Evolutionary conservation across 345 rosid genomes (phyloP).

Genomic region (Hibiscus syriacus): DNA sequence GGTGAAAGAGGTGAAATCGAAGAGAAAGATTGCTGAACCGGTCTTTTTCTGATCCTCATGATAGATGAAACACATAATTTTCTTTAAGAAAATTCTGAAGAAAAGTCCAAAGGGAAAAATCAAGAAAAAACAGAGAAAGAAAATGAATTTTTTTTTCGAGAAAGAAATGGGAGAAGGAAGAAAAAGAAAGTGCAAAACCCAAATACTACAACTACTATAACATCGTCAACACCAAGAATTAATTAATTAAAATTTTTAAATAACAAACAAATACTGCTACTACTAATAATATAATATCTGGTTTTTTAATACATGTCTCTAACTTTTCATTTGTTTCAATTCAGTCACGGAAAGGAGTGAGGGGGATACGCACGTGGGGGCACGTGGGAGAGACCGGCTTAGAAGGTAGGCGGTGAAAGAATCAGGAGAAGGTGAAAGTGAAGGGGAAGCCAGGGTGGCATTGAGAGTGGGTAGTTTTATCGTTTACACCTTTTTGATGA

Average conservation of each 20-base stretch:
- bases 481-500: slow-evolving; percentile 22
- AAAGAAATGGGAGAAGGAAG: background rate
- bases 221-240: slow-evolving; percentile 5
- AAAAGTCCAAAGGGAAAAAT: background rate
- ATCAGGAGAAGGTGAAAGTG: too few relatives aligned
- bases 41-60: slow-evolving; percentile 93
- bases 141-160: background rate
- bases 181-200: slow-evolving; percentile 24
- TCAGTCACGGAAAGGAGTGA: slow-evolving; percentile 26
- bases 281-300: slow-evolving; percentile 6
- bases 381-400: too few relatives aligned
- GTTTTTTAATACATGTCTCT: slow-evolving; percentile 29
- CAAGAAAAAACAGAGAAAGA: background rate
- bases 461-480: slow-evolving; percentile 43
- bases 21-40: slow-evolving; percentile 61
- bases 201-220: slow-evolving; percentile 5
- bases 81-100: background rate
- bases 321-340: slow-evolving; percentile 52
- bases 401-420: too few relatives aligned
- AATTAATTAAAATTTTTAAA: background rate
- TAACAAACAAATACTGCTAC: background rate
- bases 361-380: too few relatives aligned
- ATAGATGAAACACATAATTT: slow-evolving; percentile 19
- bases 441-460: too few relatives aligned
- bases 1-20: slow-evolving; percentile 71